Evolutionary conservation across 345 rosid genomes (phyloP), one percentile per base, ranked within the genome.

Genomic region (Jatropha curcas): DNA sequence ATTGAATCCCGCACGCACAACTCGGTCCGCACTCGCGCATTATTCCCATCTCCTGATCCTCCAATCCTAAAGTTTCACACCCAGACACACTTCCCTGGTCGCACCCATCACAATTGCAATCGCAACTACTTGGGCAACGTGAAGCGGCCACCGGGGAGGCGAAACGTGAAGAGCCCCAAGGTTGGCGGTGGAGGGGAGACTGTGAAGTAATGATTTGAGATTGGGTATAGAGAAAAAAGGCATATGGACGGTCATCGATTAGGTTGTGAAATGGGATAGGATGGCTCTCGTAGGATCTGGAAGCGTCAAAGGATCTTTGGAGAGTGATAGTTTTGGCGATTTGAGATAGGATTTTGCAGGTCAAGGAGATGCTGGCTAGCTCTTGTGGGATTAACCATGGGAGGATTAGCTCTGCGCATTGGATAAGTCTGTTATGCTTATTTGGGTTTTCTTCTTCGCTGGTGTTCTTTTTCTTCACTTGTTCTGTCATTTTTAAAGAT

Each of bases 361-460:
- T 72, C 7, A 50, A 59, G 67, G 96, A 82, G 65, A 79, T 60
- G 53, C 60, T 20, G 62, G 94, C 91, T 12, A 95, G 92, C 28
- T 91, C 99, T 60, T 12, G 70, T 5, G 82, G 79, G 55, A 84
- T 80, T 46, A 95, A 84, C 90, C 91, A 89, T 58, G 96, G 97
- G 6, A 95, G 88, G 67, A 89, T 62, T 0, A 92, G 63, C 30
- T 66, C 73, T 0, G 90, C 82, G 57, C 80, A 89, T 28, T 68
- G 71, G 37, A 85, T 76, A 0, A 90, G 70, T 5, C 63, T 58
- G 33, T 28, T 37, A 14, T 41, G 1, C 20, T 19, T 33, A 35
- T 61, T 43, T 31, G 39, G 33, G 5, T 22, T 60, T 13, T 13
- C 25, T n/a, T 56, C 33, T 1, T 46, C 17, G 46, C 34, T 4